A percentile compares a stretch with the other conserved stretches of the same genome.
Evolutionary conservation across 768 basidiomycete species (phyloP).

Genomic region (Psilocybe tampanensis): DNA sequence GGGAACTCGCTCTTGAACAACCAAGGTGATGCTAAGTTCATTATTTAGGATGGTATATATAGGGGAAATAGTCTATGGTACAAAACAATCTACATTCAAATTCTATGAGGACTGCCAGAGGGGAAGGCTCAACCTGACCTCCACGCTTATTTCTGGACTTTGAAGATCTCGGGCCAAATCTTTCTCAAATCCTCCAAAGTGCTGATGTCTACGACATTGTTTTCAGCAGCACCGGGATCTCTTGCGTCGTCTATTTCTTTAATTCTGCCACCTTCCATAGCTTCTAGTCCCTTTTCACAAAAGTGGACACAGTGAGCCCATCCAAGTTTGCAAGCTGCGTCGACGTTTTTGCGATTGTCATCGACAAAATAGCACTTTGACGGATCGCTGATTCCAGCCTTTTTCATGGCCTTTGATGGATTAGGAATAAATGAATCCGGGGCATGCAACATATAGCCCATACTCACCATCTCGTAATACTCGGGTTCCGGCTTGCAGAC

Average conservation of each 20-base stretch:
- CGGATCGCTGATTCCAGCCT: constrained; percentile 63
- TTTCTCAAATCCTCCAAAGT: constrained; percentile 66
- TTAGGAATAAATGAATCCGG: constrained; percentile 1
- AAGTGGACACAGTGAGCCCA: constrained; percentile 82
- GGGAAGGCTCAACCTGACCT: too few relatives aligned
- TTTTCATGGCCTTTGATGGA: constrained; percentile 58
- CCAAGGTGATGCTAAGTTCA: too few relatives aligned
- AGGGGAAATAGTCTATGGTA: background rate
- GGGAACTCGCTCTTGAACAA: too few relatives aligned
- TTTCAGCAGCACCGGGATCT: constrained; percentile 34
- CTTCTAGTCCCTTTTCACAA: constrained; percentile 65
- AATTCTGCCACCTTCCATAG: constrained; percentile 61
- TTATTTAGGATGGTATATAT: too few relatives aligned
- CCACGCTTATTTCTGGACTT: constrained; percentile 16
- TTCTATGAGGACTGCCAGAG: too few relatives aligned
- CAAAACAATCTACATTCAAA: background rate
- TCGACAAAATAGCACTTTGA: constrained; percentile 80
- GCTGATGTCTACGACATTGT: constrained; percentile 54
- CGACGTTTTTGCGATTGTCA: constrained; percentile 71
- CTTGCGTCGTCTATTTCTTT: constrained; percentile 48
- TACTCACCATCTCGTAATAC: constrained; percentile 62
- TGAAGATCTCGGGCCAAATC: constrained; percentile 81
- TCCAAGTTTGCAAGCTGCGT: constrained; percentile 62
- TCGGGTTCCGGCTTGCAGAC: constrained; percentile 80
- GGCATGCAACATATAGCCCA: background rate